These are phyloP conservation scores for Porcisia hertigi DNA, from an alignment of 208 protist species.

Conservation along the genomic window DNA sequence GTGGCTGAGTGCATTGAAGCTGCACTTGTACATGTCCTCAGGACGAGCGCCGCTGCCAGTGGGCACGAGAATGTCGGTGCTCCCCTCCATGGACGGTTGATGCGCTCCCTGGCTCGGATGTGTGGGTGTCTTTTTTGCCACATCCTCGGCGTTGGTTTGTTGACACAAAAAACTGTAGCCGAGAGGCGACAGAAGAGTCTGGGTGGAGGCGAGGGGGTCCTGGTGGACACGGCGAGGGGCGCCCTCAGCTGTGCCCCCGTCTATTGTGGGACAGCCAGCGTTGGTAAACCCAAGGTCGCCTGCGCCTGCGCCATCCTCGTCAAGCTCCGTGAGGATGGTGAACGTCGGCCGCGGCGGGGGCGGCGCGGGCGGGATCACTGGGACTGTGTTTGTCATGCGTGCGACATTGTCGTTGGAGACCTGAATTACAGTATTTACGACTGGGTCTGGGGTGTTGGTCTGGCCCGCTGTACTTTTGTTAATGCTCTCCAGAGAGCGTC, in stretches of 20 bases:
- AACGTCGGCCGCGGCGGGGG: slow-evolving; percentile 29
- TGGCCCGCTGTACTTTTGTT: not conserved
- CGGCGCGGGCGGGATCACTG: not conserved
- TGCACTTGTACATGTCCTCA: not conserved
- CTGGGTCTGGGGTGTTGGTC: not conserved
- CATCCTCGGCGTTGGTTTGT: slow-evolving; percentile 3
- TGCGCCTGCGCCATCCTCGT: slow-evolving; percentile 22
- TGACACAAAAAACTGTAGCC: slow-evolving; percentile 25
- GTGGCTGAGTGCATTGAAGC: not conserved
- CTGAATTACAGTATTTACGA: not conserved
- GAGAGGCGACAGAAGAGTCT: slow-evolving; percentile 26
- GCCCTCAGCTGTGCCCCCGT: not conserved
- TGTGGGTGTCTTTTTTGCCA: not conserved
- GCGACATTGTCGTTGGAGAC: not conserved
- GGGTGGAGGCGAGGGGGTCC: slow-evolving; percentile 17
- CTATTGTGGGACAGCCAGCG: not conserved
- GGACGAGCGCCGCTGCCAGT: not conserved
- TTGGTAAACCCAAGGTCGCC: not conserved
- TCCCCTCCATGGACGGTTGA: not conserved
- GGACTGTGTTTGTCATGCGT: not conserved
- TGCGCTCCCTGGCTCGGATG: not conserved
- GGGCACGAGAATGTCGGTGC: not conserved
- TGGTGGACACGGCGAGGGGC: not conserved
- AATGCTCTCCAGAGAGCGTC: not conserved
- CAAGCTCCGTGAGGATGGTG: slow-evolving; percentile 51